A percentile compares a stretch with the other conserved stretches of the same genome.
phyloP scores from a whole-genome alignment of 2,329 filamentous ascomycete genomes.

The Penicillium sp. region DNA sequence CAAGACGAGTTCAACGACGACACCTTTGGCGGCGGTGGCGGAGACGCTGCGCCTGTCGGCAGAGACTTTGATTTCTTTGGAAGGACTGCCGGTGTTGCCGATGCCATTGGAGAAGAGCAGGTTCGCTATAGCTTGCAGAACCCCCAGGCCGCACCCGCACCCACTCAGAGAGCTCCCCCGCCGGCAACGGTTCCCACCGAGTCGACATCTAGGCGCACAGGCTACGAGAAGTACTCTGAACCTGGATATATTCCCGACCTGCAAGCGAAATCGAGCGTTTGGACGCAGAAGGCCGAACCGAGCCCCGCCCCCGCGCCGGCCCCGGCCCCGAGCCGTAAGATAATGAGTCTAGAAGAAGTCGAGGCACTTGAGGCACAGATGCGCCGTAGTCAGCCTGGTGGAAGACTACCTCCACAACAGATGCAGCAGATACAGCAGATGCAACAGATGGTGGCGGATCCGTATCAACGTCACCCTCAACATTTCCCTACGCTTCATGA shows the following conservation, averaged over 20 bases:
- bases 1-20: constrained; percentile 96
- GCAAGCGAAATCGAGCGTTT: constrained; percentile 88
- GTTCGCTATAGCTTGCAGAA: constrained; percentile 75
- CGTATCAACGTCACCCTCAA: constrained; percentile 33
- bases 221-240: constrained; percentile 89
- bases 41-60: constrained; percentile 58
- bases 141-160: constrained; percentile 47
- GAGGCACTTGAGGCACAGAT: constrained; percentile 94
- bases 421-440: constrained; percentile 29
- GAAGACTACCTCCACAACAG: constrained; percentile 26
- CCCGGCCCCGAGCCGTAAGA: constrained; percentile 58
- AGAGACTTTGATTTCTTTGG: constrained; percentile 98
- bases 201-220: constrained; percentile 66
- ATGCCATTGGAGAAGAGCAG: constrained; percentile 88
- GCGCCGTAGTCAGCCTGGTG: constrained; percentile 57
- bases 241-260: constrained; percentile 83
- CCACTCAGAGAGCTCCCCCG: constrained; percentile 43
- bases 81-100: constrained; percentile 80
- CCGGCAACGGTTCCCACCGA: constrained; percentile 29
- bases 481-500: constrained; percentile 32
- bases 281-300: constrained; percentile 54
- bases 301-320: constrained; percentile 12
- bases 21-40: constrained; percentile 63
- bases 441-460: constrained; percentile 29
- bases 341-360: constrained; percentile 95